A percentile compares a stretch with the other conserved stretches of the same genome.
Conservation (phyloP, 2,329 filamentous ascomycete genomes). For the Kalaharituber pfeilii region DNA sequence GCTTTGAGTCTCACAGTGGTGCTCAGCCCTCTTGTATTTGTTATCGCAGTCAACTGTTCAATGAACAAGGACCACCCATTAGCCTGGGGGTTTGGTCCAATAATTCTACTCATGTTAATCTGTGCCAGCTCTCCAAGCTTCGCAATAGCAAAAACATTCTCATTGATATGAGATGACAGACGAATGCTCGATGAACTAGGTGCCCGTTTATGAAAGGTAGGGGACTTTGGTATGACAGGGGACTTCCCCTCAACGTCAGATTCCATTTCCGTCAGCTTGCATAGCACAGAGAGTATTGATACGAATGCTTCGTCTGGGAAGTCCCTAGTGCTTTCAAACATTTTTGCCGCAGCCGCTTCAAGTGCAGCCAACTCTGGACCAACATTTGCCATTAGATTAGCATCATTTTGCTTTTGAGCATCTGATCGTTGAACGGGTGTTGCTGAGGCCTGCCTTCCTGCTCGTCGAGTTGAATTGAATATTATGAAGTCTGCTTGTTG, state of each 20-base stretch:
- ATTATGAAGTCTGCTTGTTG: slow-evolving; percentile 86
- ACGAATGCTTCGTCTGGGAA: slow-evolving; percentile 72
- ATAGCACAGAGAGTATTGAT: slow-evolving; percentile 58
- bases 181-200: slow-evolving; percentile 16
- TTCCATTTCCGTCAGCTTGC: slow-evolving; percentile 43
- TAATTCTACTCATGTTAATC: slow-evolving; percentile 58
- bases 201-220: slow-evolving; percentile 25
- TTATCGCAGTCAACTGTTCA: slow-evolving; percentile 35
- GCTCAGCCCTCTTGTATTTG: slow-evolving; percentile 27
- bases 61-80: slow-evolving; percentile 63
- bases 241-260: slow-evolving; percentile 8
- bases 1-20: slow-evolving; percentile 33
- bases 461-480: slow-evolving; percentile 32
- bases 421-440: slow-evolving; percentile 13
- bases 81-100: slow-evolving; percentile 44
- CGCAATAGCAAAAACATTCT: slow-evolving; percentile 50
- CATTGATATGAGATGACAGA: slow-evolving; percentile 26
- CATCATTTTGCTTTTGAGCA: slow-evolving; percentile 23
- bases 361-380: slow-evolving; percentile 71
- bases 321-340: slow-evolving; percentile 83
- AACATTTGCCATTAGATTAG: slow-evolving; percentile 45
- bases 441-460: slow-evolving; percentile 16
- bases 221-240: slow-evolving; percentile 15
- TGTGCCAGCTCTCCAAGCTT: slow-evolving; percentile 56
- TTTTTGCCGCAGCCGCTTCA: slow-evolving; percentile 64